phyloP scores from a whole-genome alignment of 805 yeast species.

The Lipomyces yamadae region DNA sequence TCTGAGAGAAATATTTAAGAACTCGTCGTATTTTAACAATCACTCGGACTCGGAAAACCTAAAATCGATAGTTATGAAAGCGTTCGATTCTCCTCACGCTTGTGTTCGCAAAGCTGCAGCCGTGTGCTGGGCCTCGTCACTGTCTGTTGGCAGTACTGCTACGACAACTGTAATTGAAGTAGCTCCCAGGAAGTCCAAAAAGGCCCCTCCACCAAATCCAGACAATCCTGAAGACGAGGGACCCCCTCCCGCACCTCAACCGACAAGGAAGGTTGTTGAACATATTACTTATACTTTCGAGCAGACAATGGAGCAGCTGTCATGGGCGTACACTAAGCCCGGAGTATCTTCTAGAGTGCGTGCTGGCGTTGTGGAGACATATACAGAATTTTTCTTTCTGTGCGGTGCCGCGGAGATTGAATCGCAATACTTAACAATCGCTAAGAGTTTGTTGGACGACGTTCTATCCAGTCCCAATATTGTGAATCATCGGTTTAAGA shows the following conservation, averaged over 20 bases:
- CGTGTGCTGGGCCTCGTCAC: constrained; percentile 41
- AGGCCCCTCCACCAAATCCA: constrained; percentile 24
- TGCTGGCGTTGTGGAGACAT: constrained; percentile 41
- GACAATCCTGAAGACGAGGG: constrained; percentile 25
- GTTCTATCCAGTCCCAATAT: constrained; percentile 33
- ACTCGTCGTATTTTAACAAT: constrained; percentile 37
- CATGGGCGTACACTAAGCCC: constrained; percentile 34
- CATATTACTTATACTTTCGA: constrained; percentile 33
- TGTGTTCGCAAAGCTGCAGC: constrained; percentile 35
- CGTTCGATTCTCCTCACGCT: constrained; percentile 30
- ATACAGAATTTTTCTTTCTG: constrained; percentile 36
- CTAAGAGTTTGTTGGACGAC: constrained; percentile 35
- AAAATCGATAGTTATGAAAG: constrained; percentile 23
- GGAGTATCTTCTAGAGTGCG: constrained; percentile 36
- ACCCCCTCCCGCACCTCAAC: constrained; percentile 24
- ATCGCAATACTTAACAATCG: constrained; percentile 36
- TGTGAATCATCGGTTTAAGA: constrained; percentile 26
- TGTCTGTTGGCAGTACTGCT: constrained; percentile 29
- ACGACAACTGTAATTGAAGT: constrained; percentile 34
- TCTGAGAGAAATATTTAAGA: constrained; percentile 28
- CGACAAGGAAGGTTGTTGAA: constrained; percentile 31
- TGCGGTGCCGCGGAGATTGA: constrained; percentile 37
- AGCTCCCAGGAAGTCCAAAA: constrained; percentile 33
- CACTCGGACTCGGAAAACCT: constrained; percentile 32
- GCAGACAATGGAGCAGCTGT: constrained; percentile 38